phyloP scores from a whole-genome alignment of 768 basidiomycete genomes.

The Chlorophyllum brunneum region DNA sequence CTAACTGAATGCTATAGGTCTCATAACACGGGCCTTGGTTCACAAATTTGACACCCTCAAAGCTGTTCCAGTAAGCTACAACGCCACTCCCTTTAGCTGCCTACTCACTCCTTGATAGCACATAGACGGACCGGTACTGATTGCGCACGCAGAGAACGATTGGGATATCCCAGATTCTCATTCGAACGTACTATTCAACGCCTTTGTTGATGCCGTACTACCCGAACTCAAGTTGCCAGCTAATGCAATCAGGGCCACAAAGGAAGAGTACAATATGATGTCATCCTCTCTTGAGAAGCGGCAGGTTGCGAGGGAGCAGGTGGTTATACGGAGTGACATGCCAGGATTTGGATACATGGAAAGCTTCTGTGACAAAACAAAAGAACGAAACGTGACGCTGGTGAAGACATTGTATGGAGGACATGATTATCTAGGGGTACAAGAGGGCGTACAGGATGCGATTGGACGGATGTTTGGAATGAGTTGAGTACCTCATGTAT shows the following conservation, averaged over 20 bases:
- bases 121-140: conserved; percentile 64
- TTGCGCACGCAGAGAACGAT: conserved; percentile 79
- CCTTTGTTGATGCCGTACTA: conserved; percentile 62
- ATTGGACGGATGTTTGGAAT: conserved; percentile 38
- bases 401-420: conserved; percentile 61
- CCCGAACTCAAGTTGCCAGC: conserved; percentile 37
- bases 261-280: conserved; percentile 44
- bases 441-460: conserved; percentile 73
- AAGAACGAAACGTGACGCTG: conserved; percentile 46
- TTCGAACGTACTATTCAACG: conserved; percentile 68
- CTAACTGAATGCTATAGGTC: conserved; percentile 31
- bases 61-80: conserved; percentile 50
- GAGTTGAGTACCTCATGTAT: neutral
- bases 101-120: conserved; percentile 38
- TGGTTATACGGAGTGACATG: conserved; percentile 44
- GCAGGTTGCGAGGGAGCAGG: conserved; percentile 33
- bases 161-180: conserved; percentile 75
- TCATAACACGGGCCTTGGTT: conserved; percentile 43
- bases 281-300: conserved; percentile 36
- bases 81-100: neutral
- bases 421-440: conserved; percentile 57
- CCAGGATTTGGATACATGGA: conserved; percentile 56
- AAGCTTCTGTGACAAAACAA: conserved; percentile 38
- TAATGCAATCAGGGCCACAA: conserved; percentile 19
- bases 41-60: conserved; percentile 62